Base-by-base conservation (phyloP, 257 asterid genomes). In the Schizonepeta tenuifolia region DNA sequence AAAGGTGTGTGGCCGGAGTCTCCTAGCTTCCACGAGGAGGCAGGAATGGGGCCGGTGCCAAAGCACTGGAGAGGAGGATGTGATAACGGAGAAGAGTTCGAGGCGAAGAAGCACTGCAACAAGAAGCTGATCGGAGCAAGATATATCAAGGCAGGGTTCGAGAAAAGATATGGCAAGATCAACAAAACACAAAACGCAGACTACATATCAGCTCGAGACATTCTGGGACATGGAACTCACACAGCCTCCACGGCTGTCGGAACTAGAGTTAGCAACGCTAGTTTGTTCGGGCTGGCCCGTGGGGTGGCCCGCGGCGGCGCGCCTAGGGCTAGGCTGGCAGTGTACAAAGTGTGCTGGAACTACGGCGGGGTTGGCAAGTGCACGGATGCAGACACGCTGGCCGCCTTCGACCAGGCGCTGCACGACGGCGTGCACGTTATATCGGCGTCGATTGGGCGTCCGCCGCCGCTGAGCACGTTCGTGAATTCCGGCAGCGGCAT, bases 241-340 rank as follows among this genome's bases (percentile, higher is more conserved):
- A 83, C 90, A 0, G 89, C 96, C 21, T 85, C 96, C 75, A 86
- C 74, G 1, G 90, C 90, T 0, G 89, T 76, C 1, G 96, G 93
- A 18, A 79, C 90, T 0, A 28, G 82, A 24, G 81, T 41, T 1
- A 63, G 9, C 15, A 46, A 67, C 14, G 85, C 79, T 0, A 67
- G 75, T 10, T 22, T 82, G 10, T 35, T 70, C 2, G 89, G 89
- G 3, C 78, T 87, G 1, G 91, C 78, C 0, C 41, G 18, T 0
- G 93, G 93, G 5, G 71, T 70, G 12, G 93, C 88, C 0, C 74
- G 93, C 40, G 96, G 96, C 1, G 96, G 96, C 28, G 88, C 93
- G 7, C 96, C 96, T 15, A 75, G 84, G 78, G 88, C 91, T 1
- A 77, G 93, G 58, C 73, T 89, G 4, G 96, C 96, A 3, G 89